Conservation (phyloP, 2,329 filamentous ascomycete genomes). For the Colletotrichum lupini region DNA sequence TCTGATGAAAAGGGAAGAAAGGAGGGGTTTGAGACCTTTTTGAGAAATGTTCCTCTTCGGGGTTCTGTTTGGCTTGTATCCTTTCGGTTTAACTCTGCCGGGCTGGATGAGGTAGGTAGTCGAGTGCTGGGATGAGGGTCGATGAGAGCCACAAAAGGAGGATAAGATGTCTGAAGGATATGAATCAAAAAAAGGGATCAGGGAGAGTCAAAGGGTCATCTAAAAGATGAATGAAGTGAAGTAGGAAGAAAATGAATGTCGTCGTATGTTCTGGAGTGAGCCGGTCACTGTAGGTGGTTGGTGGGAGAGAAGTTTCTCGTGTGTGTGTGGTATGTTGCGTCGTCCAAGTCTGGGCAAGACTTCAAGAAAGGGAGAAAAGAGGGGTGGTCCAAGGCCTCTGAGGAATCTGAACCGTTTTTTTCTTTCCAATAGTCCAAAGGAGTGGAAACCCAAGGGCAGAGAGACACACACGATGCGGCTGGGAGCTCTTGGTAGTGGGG, state of each 20-base stretch:
- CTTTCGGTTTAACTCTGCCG: neutral
- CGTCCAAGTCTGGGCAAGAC: constrained; percentile 5
- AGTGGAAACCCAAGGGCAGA: constrained; percentile 6
- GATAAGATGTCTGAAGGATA: constrained; percentile 11
- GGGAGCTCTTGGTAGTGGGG: neutral
- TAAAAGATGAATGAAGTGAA: neutral
- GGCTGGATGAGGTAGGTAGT: neutral
- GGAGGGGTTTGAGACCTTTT: neutral
- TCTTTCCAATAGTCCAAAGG: constrained; percentile 3
- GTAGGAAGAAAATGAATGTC: constrained; percentile 14
- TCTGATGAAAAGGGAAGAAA: neutral
- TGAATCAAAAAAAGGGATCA: constrained; percentile 28
- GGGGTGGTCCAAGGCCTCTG: neutral
- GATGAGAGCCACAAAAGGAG: neutral
- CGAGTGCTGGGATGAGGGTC: neutral
- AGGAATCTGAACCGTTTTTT: constrained; percentile 5
- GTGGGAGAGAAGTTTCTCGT: neutral
- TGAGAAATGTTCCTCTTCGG: neutral
- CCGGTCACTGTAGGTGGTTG: constrained; percentile 25
- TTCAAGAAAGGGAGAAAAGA: constrained; percentile 1
- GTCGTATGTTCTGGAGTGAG: constrained; percentile 6
- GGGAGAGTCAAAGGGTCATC: constrained; percentile 27
- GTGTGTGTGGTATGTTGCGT: neutral
- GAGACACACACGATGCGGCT: constrained; percentile 1
- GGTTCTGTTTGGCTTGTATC: neutral